Evolutionary conservation across 805 yeast genomes (phyloP).

Genomic region (Lachancea dasiensis): DNA sequence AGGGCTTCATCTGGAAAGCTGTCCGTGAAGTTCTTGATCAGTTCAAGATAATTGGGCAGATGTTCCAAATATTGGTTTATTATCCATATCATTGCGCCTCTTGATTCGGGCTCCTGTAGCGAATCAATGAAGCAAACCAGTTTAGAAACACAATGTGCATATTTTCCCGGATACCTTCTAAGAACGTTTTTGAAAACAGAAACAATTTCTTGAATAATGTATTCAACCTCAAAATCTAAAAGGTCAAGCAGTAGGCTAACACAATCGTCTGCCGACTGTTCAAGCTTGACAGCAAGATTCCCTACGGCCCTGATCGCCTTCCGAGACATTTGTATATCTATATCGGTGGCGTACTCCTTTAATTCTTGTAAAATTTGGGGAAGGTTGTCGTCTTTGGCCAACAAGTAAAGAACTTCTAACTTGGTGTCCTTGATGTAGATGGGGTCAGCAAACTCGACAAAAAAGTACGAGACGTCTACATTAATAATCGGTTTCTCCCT

Average conservation of each 20-base stretch:
- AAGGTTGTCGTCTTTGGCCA: constrained; percentile 63
- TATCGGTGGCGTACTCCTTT: constrained; percentile 81
- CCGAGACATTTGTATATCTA: constrained; percentile 79
- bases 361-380: constrained; percentile 63
- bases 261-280: constrained; percentile 52
- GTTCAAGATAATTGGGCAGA: constrained; percentile 31
- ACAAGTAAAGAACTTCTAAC: constrained; percentile 73
- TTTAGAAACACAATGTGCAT: constrained; percentile 38
- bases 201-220: constrained; percentile 73
- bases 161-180: constrained; percentile 64
- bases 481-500: constrained; percentile 48
- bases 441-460: constrained; percentile 80
- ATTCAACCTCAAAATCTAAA: constrained; percentile 57
- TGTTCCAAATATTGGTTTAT: constrained; percentile 61
- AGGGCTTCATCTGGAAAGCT: constrained; percentile 53
- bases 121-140: constrained; percentile 42
- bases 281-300: constrained; percentile 71
- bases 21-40: constrained; percentile 34
- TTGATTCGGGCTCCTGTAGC: constrained; percentile 73
- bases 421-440: constrained; percentile 86
- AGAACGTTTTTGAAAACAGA: constrained; percentile 71
- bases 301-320: constrained; percentile 89
- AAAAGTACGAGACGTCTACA: constrained; percentile 73
- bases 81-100: constrained; percentile 76
- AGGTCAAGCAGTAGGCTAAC: constrained; percentile 56